These are phyloP conservation scores for Podila verticillata DNA, from an alignment of 192 early-diverging fungal genomes.

Conservation along the genomic window DNA sequence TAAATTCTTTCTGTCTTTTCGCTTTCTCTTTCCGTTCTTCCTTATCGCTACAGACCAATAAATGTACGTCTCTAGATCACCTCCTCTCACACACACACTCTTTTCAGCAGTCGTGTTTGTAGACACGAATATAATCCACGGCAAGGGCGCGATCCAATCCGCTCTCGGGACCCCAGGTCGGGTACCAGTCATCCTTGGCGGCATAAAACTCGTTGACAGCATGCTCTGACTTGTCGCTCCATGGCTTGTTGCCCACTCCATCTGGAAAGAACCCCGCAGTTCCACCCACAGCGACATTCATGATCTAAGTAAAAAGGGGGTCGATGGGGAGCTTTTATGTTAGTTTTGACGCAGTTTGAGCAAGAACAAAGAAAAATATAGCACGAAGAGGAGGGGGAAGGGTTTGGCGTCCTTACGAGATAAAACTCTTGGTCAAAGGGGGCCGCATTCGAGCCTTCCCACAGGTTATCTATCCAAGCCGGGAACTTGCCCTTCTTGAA, in stretches of 20 bases:
- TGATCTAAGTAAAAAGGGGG: slow-evolving; percentile 43
- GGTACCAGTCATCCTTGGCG: slow-evolving; percentile 57
- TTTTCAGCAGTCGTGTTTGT: slow-evolving; percentile 20
- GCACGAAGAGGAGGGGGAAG: too few species aligned
- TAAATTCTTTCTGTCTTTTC: too few species aligned
- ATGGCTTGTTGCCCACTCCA: slow-evolving; percentile 58
- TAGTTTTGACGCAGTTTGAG: not conserved
- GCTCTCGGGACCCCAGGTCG: slow-evolving; percentile 59
- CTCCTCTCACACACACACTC: not conserved
- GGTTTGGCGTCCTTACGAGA: slow-evolving; percentile 37
- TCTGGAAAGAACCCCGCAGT: slow-evolving; percentile 68
- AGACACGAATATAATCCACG: slow-evolving; percentile 52
- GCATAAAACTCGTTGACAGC: slow-evolving; percentile 66
- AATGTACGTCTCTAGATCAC: too few species aligned
- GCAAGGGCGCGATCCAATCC: slow-evolving; percentile 55
- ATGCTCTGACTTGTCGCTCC: slow-evolving; percentile 57
- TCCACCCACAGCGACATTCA: slow-evolving; percentile 72
- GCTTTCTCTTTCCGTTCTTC: too few species aligned
- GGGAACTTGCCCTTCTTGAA: slow-evolving; percentile 66
- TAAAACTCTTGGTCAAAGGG: slow-evolving; percentile 74
- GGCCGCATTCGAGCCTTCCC: slow-evolving; percentile 56
- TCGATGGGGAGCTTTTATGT: too few species aligned
- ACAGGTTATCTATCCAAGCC: slow-evolving; percentile 58
- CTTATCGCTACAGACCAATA: not conserved
- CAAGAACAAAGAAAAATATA: not conserved